Base-by-base conservation (phyloP, 2,329 filamentous ascomycete species). In the Arthrobotrys sinensis region DNA sequence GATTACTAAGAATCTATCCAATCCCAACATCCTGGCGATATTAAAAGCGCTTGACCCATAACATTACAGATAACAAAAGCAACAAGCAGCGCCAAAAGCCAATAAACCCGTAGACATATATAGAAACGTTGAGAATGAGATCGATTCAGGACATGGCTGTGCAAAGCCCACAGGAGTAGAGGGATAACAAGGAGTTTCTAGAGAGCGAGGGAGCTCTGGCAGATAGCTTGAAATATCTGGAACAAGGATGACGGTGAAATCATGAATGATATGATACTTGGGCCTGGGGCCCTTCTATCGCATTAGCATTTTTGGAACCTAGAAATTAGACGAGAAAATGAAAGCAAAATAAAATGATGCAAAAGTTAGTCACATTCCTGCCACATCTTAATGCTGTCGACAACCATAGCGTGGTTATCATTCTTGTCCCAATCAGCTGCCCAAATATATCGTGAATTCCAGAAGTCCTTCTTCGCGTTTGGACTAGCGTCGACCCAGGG, bases 391-490 rank as follows among this genome's bases (percentile, higher is more conserved):
- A 95, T 91, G 80, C 88, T 90, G 83, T 88, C 90, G 28, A 95
- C 85, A 83, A 91, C 87, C 87, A 94, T 88, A 80, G 87, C 82
- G 46, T 77, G 73, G n/a, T 85, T 83, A 1, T 82, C 80, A 14
- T 85, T 86, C 75, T 88, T 88, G 50, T 52, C 60, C 92, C 92
- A 94, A 0, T 92, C 93, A 3, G 91, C 89, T 52, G 87, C 85
- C 92, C 92, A 95, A 32, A 85, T 80, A 68, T 89, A 85, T 55
- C 88, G 87, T 0, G 89, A 87, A 16, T 90, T 85, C 92, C 92
- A 96, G 83, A 96, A 96, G 82, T 95, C 92, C 81, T 88, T 89
- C 84, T 87, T 89, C 6, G 93, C 92, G 10, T 88, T 91, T 1
- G 86, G 84, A 64, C 89, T 91, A 14, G 83, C 85, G 83, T 96